Conservation (phyloP, 177 flowering plant genomes). For the Tripterygium wilfordii region DNA sequence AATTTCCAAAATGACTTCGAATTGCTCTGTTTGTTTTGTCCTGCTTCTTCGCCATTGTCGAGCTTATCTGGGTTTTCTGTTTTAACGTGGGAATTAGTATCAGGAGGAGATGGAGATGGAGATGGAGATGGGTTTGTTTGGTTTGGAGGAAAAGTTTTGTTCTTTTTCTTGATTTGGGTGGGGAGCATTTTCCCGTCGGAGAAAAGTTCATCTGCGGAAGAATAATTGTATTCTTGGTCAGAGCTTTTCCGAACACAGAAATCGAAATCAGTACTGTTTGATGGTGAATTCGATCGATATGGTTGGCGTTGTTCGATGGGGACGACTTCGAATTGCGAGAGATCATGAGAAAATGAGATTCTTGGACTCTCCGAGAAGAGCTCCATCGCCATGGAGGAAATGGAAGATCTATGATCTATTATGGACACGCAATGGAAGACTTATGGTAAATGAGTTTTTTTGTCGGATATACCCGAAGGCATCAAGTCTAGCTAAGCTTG, state of each 20-base stretch:
- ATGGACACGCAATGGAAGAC: too few relatives aligned
- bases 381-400: conserved; percentile 31
- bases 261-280: conserved; percentile 39
- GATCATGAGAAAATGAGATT: conserved; percentile 39
- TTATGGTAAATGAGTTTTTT: too few relatives aligned
- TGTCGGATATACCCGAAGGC: too few relatives aligned
- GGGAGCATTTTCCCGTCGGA: conserved; percentile 51
- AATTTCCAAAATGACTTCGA: conserved; percentile 50
- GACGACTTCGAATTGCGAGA: conserved; percentile 16
- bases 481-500: too few relatives aligned
- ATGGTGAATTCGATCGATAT: conserved; percentile 14
- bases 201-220: conserved; percentile 68
- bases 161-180: conserved; percentile 34
- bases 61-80: too few relatives aligned
- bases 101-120: too few relatives aligned
- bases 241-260: conserved; percentile 37
- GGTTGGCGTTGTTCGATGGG: conserved; percentile 17
- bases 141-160: background rate
- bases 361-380: conserved; percentile 36
- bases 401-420: too few relatives aligned
- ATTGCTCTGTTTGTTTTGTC: conserved; percentile 18
- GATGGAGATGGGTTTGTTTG: background rate
- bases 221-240: conserved; percentile 40
- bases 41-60: conserved; percentile 15
- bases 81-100: too few relatives aligned